Base-by-base conservation (phyloP, 2,329 filamentous ascomycete species). In the Fusarium hainanense region DNA sequence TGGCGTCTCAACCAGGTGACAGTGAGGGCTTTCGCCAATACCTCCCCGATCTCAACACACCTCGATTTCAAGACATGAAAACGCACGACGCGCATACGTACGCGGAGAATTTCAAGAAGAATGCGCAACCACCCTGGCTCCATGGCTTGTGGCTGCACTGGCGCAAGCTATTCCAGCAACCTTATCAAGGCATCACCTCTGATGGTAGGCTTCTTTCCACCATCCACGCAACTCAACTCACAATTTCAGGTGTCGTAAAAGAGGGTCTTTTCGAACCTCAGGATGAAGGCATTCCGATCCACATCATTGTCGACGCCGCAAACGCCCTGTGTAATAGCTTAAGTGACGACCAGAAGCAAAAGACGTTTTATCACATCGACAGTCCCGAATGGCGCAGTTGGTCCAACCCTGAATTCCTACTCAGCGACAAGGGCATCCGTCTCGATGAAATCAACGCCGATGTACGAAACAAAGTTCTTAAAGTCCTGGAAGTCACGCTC, bases 381-480 rank as follows among this genome's bases (percentile, higher is more conserved):
- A 89, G 89, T 2, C 87, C 87, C 3, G 88, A 92, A 74, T 93
- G 91, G 90, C 87, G 91, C 49, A 88, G 90, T 13, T 87, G 85
- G 85, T 87, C 85, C 4, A 94, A 94, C 76, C 92, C 92, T 0
- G 92, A 94, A 76, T 92, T 93, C 69, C 82, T 93, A 0, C 81
- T 93, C 16, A 86, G 87, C 56, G 81, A 89, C 77, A 91, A 92
- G 76, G 92, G 92, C 7, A 77, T 94, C 3, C 87, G 92, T 2
- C 85, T 93, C 0, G 92, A 94, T 71, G 89, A 92, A 71, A 63
- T 84, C 0, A 55, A 46, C 0, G 4, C 3, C 3, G 41, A 58
- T 3, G 0, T 59, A 3, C 41, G 47, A 10, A 25, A 4, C 0
- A 51, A 30, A 4, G 20, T 42, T 0, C 27, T 64, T 0, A 41